Percentiles rank a stretch among this genome's conserved stretches.
Conservation (phyloP, 169 alveolate species). For the Perkinsus olseni region DNA sequence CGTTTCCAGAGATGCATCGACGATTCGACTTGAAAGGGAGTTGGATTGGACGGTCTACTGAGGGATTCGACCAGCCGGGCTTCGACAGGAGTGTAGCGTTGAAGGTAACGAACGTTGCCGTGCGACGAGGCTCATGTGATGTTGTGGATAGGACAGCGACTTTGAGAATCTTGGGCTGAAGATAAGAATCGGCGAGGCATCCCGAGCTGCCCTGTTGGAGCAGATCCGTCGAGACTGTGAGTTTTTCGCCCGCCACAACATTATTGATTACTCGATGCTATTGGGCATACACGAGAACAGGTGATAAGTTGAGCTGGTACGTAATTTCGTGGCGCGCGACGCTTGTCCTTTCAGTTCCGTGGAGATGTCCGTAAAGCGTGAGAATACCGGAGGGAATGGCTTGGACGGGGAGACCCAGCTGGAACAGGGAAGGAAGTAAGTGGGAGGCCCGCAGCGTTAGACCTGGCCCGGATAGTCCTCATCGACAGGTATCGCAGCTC, state of each 20-base stretch:
- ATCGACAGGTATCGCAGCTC: background rate
- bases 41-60: slow-evolving; percentile 6
- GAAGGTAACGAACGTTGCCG: background rate
- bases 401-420: background rate
- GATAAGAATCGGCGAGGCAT: slow-evolving; percentile 26
- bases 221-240: slow-evolving; percentile 48
- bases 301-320: background rate
- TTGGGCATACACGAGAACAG: slow-evolving; percentile 61
- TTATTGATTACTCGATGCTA: slow-evolving; percentile 74
- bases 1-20: slow-evolving; percentile 32
- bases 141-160: background rate
- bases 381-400: background rate
- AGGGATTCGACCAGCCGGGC: background rate
- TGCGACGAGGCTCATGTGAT: background rate
- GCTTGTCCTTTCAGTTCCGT: background rate
- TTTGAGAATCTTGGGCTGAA: background rate
- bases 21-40: slow-evolving; percentile 41
- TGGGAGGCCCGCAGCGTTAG: background rate
- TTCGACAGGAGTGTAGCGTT: background rate
- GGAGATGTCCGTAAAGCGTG: background rate
- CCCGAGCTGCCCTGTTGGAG: slow-evolving; percentile 35
- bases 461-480: too few relatives aligned
- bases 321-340: background rate
- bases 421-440: background rate
- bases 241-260: slow-evolving; percentile 44